phyloP scores from a whole-genome alignment of 2,329 filamentous ascomycete species.

The Coniochaeta prunicola region DNA sequence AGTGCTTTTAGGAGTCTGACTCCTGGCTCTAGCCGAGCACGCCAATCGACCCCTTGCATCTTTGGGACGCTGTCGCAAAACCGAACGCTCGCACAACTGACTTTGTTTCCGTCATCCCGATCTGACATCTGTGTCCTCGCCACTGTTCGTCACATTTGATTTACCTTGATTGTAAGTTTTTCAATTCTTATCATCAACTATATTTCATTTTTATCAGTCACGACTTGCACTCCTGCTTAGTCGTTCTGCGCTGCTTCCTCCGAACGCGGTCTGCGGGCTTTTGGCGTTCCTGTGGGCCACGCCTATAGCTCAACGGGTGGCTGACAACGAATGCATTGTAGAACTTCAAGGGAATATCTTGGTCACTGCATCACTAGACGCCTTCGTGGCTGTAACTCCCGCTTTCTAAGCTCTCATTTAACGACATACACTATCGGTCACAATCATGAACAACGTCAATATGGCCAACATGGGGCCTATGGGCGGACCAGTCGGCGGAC shows the following conservation, averaged over 20 bases:
- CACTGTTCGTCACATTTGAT: background rate
- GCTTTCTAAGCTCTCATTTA: background rate
- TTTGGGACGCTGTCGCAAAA: background rate
- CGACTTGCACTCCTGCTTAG: background rate
- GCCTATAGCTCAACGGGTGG: background rate
- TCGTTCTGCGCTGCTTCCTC: background rate
- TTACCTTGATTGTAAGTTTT: background rate
- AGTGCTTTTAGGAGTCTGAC: background rate
- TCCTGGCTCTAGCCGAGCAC: background rate
- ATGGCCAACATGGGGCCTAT: slow-evolving; percentile 66
- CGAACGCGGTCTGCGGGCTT: background rate
- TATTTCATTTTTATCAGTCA: background rate
- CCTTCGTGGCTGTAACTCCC: background rate
- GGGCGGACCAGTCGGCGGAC: slow-evolving; percentile 58
- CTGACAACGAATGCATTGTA: background rate
- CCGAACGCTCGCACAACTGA: background rate
- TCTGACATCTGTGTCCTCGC: background rate
- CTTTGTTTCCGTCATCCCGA: background rate
- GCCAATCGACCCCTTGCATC: background rate
- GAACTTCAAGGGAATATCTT: background rate
- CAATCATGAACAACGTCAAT: slow-evolving; percentile 54
- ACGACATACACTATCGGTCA: slow-evolving; percentile 11
- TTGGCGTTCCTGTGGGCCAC: background rate
- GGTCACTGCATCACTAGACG: background rate
- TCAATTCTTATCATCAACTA: background rate